A percentile compares a stretch with the other conserved stretches of the same genome.
Conservation (phyloP, 805 yeast species). For the Ogataea zsoltii region DNA sequence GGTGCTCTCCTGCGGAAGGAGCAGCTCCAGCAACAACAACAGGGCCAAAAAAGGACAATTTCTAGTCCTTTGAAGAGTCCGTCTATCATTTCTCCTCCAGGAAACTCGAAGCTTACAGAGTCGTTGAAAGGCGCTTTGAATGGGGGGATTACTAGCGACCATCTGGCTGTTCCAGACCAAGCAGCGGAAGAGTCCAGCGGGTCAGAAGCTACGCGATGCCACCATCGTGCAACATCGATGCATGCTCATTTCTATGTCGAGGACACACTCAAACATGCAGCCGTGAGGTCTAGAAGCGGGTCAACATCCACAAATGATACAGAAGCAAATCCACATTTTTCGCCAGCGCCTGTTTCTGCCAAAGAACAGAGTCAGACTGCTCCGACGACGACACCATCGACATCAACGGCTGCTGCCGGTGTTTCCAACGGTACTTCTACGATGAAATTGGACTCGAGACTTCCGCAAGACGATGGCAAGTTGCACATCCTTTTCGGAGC, state of each 20-base stretch:
- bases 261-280: conserved; percentile 58
- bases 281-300: conserved; percentile 37
- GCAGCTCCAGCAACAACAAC: conserved; percentile 7
- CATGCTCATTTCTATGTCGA: conserved; percentile 80
- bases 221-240: conserved; percentile 59
- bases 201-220: conserved; percentile 25
- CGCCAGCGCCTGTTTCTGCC: conserved; percentile 8
- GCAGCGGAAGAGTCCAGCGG: conserved; percentile 6
- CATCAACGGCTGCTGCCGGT: conserved; percentile 1
- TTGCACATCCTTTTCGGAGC: conserved; percentile 57
- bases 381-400: conserved; percentile 7
- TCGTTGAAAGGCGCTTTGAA: conserved; percentile 17
- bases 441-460: conserved; percentile 35
- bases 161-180: not conserved
- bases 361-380: conserved; percentile 7
- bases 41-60: not conserved
- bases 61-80: conserved; percentile 9
- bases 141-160: no score
- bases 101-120: conserved; percentile 27
- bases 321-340: conserved; percentile 13
- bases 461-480: conserved; percentile 55
- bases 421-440: conserved; percentile 4
- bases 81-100: not conserved
- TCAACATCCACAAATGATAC: conserved; percentile 33
- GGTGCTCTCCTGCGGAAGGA: conserved; percentile 34